A percentile compares a stretch with the other conserved stretches of the same genome.
These are phyloP conservation scores for Penicillium decumbens DNA, from an alignment of 2,329 filamentous ascomycete species.

Conservation along the genomic window DNA sequence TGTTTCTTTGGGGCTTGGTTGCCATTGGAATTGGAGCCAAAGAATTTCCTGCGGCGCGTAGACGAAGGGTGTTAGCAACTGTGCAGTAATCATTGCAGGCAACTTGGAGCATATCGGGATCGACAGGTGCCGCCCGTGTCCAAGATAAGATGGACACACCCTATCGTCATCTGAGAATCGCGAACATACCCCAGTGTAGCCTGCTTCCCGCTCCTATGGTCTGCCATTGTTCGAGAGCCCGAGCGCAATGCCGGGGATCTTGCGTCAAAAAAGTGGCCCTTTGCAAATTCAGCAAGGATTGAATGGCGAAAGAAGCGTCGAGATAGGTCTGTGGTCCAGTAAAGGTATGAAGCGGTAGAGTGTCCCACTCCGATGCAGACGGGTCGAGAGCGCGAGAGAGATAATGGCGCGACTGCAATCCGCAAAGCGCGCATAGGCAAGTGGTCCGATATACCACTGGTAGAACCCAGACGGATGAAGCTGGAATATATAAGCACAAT, in stretches of 20 bases:
- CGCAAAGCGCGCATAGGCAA: constrained; percentile 17
- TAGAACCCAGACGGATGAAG: neutral
- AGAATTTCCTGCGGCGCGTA: constrained; percentile 69
- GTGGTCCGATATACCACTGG: neutral
- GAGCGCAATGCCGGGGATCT: neutral
- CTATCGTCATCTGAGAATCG: constrained; percentile 66
- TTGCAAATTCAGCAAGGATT: neutral
- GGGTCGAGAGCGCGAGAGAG: constrained; percentile 14
- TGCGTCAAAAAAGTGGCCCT: neutral
- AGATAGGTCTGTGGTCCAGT: neutral
- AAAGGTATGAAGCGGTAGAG: neutral
- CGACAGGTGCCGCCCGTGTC: constrained; percentile 5
- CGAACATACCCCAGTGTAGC: constrained; percentile 85
- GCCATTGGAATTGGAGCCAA: constrained; percentile 61
- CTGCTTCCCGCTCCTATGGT: constrained; percentile 55
- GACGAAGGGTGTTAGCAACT: neutral
- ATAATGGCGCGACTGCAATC: constrained; percentile 12
- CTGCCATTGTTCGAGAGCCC: constrained; percentile 20
- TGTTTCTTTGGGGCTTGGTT: constrained; percentile 60
- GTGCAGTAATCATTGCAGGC: neutral
- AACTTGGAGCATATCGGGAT: neutral
- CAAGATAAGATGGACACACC: constrained; percentile 51
- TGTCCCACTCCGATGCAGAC: constrained; percentile 1
- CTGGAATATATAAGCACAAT: neutral
- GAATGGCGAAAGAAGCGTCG: neutral